Percentiles rank a stretch among this genome's conserved stretches.
Evolutionary conservation across 192 early-diverging fungal species (phyloP).

Genomic region (Jimgerdemannia flammicorona): DNA sequence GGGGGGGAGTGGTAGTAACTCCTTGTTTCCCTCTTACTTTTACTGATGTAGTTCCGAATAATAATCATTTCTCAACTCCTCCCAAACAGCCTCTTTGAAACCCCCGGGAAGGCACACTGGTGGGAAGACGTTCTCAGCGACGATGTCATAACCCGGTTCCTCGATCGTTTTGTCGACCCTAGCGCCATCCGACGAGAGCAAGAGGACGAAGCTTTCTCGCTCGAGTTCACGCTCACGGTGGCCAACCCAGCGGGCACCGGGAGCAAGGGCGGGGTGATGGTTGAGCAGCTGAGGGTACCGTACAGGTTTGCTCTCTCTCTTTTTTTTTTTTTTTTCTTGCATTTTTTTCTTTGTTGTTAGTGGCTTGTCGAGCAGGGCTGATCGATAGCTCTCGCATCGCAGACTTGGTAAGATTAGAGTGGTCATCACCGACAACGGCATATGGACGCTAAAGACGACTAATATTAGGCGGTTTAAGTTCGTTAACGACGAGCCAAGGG

Average conservation of each 20-base stretch:
- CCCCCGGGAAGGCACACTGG: conserved; percentile 64
- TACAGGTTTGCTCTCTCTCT: conserved; percentile 45
- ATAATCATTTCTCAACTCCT: too few relatives aligned
- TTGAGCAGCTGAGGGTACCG: conserved; percentile 63
- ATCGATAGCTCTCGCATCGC: too few relatives aligned
- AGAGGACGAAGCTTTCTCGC: conserved; percentile 41
- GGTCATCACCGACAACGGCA: too few relatives aligned
- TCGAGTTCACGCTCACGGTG: conserved; percentile 52
- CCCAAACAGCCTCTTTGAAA: conserved; percentile 52
- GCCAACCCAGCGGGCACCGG: conserved; percentile 68
- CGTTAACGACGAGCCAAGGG: conserved; percentile 18
- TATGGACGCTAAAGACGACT: conserved; percentile 53
- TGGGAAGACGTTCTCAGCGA: conserved; percentile 56
- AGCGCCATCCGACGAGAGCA: background rate
- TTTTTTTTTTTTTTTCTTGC: background rate
- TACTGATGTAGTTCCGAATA: too few relatives aligned
- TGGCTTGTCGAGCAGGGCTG: too few relatives aligned
- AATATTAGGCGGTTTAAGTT: conserved; percentile 62
- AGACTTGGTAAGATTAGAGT: too few relatives aligned
- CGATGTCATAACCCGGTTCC: conserved; percentile 23
- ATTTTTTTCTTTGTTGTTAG: too few relatives aligned
- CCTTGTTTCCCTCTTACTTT: too few relatives aligned
- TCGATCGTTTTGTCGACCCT: conserved; percentile 3
- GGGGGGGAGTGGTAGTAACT: too few relatives aligned
- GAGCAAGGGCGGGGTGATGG: conserved; percentile 57